Base-by-base conservation (phyloP, 2,329 filamentous ascomycete genomes). In the Chaetothyriales sp. region DNA sequence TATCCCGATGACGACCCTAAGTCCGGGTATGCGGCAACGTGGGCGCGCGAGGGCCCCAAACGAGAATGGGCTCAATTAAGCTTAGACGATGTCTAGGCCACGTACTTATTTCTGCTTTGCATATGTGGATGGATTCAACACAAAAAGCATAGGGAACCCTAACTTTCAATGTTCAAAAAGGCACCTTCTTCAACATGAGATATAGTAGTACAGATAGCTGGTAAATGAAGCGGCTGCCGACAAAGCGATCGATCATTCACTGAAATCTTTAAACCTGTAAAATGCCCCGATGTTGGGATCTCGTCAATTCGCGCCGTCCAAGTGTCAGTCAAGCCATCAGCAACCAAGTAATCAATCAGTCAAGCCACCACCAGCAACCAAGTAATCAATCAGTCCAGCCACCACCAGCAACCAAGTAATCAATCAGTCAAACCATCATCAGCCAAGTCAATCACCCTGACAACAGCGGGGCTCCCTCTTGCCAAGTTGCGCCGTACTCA, bases 1-100 rank as follows among this genome's bases (percentile, higher is more conserved):
- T 80, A 85, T 56, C 78, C 85, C 0, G 88, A 94, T 54, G 84
- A 94, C 59, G 86, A 94, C 60, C 82, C 85, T 0, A 82, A 85
- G 59, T 77, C 82, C 47, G 84, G 81, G 7, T 69, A 89, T 25
- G 87, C 85, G 0, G 86, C 90, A 67, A 95, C 89, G 1, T 97
- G 87, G 83, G 72, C 77, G 37, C 67, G 70, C 57, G 80, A 80
- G 62, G 77, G 77, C 0, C 66, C 65, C 0, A 72, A 71, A 55
- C 64, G 67, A 33, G 76, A 78, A 58, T n/a, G 80, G 80, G 2
- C 18, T 20, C 19, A 73, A 71, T n/a, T n/a, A n/a, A n/a, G n/a
- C n/a, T n/a, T n/a, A 57, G 10, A 19, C n/a, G 22, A 46, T 6
- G 13, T 19, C 9, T 40, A 15, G 9, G 15, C 5, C 15, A 15